Evolutionary conservation across 139 green algal species (phyloP).

Genomic region (Ettlia oleoabundans): DNA sequence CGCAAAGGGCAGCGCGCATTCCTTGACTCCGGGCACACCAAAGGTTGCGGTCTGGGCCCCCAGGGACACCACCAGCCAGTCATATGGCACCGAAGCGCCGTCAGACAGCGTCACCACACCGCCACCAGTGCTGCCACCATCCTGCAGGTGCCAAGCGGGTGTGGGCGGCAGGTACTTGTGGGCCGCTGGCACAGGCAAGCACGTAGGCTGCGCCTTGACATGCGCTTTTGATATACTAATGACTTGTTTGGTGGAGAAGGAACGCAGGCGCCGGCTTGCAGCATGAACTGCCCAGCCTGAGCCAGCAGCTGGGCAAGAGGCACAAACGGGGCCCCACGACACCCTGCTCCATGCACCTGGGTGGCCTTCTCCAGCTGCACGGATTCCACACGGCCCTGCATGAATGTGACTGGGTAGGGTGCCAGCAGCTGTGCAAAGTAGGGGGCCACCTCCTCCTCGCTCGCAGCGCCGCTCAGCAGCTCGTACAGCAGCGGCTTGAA

Average conservation of each 20-base stretch:
- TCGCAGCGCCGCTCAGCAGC: conserved; percentile 82
- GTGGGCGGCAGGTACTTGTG: too few relatives aligned
- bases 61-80: conserved; percentile 91
- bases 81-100: conserved; percentile 76
- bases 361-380: conserved; percentile 27
- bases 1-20: conserved; percentile 85
- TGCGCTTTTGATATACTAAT: too few relatives aligned
- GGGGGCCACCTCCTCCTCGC: conserved; percentile 90
- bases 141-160: neutral
- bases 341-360: neutral
- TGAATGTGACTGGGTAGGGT: conserved; percentile 83
- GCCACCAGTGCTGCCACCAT: conserved; percentile 42
- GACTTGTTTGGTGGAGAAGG: too few relatives aligned
- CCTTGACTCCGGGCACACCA: conserved; percentile 82
- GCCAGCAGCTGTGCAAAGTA: conserved; percentile 86
- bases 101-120: conserved; percentile 65
- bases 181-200: too few relatives aligned
- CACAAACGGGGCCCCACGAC: too few relatives aligned
- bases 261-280: too few relatives aligned
- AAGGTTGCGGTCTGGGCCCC: conserved; percentile 68
- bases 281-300: too few relatives aligned
- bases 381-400: conserved; percentile 69
- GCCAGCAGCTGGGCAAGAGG: too few relatives aligned
- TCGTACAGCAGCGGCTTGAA: conserved; percentile 99
- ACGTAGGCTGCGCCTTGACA: too few relatives aligned